Evolutionary conservation across 2,329 filamentous ascomycete species (phyloP).

Genomic region (Colletotrichum sidae): DNA sequence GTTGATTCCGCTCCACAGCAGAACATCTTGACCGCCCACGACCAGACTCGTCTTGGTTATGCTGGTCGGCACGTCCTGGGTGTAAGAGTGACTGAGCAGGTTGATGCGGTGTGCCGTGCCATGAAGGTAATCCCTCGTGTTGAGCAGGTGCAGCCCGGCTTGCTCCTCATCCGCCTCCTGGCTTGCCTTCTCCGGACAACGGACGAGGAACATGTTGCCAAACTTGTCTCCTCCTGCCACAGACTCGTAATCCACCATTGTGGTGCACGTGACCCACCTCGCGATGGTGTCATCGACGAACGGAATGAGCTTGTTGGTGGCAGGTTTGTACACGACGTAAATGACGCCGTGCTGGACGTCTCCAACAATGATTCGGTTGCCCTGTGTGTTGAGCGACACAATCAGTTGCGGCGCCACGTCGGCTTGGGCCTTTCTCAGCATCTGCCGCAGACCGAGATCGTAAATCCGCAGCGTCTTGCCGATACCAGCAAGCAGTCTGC

Average conservation of each 20-base stretch:
- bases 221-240: conserved; percentile 97
- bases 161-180: conserved; percentile 93
- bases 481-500: conserved; percentile 86
- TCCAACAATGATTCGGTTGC: conserved; percentile 89
- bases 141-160: conserved; percentile 88
- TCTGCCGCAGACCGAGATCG: conserved; percentile 90
- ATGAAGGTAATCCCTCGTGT: conserved; percentile 90
- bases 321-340: conserved; percentile 92
- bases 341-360: conserved; percentile 94
- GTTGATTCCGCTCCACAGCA: conserved; percentile 94
- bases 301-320: conserved; percentile 90
- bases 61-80: conserved; percentile 91
- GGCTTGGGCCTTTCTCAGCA: conserved; percentile 91
- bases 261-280: conserved; percentile 89
- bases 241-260: conserved; percentile 98
- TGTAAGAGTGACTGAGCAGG: conserved; percentile 88
- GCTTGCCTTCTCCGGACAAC: conserved; percentile 86
- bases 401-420: conserved; percentile 86
- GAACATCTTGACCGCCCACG: conserved; percentile 88
- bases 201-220: conserved; percentile 93
- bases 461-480: conserved; percentile 87
- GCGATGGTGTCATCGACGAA: conserved; percentile 92
- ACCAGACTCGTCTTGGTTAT: conserved; percentile 91
- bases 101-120: conserved; percentile 87
- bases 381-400: conserved; percentile 88